These are phyloP conservation scores for Aegilops tauschii DNA, from an alignment of 176 grass and related monocot species.

Conservation along the genomic window DNA sequence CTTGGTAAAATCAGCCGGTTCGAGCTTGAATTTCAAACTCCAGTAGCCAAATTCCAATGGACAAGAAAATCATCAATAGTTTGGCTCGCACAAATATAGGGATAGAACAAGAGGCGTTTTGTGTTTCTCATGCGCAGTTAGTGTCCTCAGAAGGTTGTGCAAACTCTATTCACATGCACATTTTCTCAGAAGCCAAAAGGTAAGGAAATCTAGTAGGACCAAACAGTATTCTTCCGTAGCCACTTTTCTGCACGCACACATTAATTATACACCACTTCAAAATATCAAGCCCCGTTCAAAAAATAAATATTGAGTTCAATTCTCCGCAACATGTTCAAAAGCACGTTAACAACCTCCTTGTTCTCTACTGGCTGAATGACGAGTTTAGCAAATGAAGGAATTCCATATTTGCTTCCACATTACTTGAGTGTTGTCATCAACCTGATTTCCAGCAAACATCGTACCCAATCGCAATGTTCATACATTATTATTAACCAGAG, in stretches of 20 bases:
- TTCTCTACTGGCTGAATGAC: neutral
- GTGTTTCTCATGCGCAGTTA: neutral
- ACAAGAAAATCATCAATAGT: neutral
- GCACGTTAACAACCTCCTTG: neutral
- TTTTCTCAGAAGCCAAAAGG: neutral
- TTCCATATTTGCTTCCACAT: neutral
- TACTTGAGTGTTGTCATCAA: neutral
- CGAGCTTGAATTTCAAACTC: neutral
- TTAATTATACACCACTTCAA: neutral
- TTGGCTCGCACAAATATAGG: neutral
- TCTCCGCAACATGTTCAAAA: neutral
- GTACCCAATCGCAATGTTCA: neutral
- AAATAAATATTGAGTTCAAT: neutral
- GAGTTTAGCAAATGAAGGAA: slow-evolving; percentile 1
- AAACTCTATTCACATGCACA: neutral
- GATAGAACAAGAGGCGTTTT: neutral
- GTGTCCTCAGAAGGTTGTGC: neutral
- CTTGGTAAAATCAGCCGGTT: neutral
- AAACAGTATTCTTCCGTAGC: neutral
- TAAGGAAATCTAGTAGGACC: neutral
- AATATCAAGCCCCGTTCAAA: neutral
- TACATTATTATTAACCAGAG: neutral
- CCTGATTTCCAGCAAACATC: neutral
- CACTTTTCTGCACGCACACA: neutral
- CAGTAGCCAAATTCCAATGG: neutral